Evolutionary conservation across 352 stramenopile genomes (phyloP).

Genomic region (Phytophthora hibernalis): DNA sequence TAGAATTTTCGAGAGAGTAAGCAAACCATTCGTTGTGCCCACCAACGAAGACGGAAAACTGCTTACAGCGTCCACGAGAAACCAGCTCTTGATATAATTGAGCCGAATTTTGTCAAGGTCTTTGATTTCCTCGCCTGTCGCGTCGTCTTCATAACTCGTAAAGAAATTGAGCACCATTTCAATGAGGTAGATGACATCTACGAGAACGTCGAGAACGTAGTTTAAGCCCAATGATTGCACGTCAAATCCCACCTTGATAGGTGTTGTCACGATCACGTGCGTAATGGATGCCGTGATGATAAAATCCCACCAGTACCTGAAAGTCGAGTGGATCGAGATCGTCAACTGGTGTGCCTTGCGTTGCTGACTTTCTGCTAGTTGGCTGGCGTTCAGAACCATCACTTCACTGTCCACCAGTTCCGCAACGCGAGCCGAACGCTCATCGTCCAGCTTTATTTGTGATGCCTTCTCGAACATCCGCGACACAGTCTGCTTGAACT

Average conservation of each 20-base stretch:
- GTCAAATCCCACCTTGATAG: conserved; percentile 64
- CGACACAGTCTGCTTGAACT: conserved; percentile 44
- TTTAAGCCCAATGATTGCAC: conserved; percentile 38
- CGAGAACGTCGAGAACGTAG: conserved; percentile 50
- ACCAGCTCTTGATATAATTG: conserved; percentile 66
- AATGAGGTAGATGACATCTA: conserved; percentile 66
- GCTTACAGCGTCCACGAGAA: conserved; percentile 59
- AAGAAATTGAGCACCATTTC: conserved; percentile 72
- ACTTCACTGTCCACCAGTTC: conserved; percentile 68
- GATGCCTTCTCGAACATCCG: conserved; percentile 52
- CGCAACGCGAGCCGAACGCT: conserved; percentile 49
- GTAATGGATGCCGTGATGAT: conserved; percentile 55
- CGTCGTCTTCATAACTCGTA: conserved; percentile 70
- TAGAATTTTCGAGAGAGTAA: conserved; percentile 61
- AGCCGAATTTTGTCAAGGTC: conserved; percentile 58
- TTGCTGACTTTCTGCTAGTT: conserved; percentile 66
- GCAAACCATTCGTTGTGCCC: conserved; percentile 31
- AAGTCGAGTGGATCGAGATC: conserved; percentile 68
- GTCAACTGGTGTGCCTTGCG: conserved; percentile 56
- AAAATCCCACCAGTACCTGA: conserved; percentile 71
- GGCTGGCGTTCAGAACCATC: conserved; percentile 64
- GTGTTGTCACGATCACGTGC: conserved; percentile 63
- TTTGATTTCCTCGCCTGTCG: conserved; percentile 69
- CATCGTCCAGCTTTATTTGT: conserved; percentile 43
- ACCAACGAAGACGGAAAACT: conserved; percentile 62